Evolutionary conservation across 129 eudicot genomes (phyloP).

Genomic region (Centaurea solstitialis): DNA sequence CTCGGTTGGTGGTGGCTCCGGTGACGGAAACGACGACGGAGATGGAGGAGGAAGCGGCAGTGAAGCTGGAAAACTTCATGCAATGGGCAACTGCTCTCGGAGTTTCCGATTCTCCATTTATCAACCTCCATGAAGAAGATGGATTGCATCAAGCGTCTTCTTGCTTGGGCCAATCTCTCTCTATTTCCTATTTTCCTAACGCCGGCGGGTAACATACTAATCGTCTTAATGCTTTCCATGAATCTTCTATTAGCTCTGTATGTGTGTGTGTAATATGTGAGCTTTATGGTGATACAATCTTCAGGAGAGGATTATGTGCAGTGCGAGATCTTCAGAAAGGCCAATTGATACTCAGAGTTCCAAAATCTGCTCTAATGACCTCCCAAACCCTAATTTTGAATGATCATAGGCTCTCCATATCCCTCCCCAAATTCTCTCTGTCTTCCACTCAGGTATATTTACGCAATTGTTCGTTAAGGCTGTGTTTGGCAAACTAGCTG

Average conservation of each 20-base stretch:
- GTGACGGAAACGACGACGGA: conserved; percentile 10
- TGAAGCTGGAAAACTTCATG: conserved; percentile 45
- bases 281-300: not conserved
- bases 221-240: not conserved
- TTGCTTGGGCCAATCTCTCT: conserved; percentile 57
- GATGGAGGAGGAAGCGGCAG: conserved; percentile 49
- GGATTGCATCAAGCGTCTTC: conserved; percentile 18
- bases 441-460: conserved; percentile 70
- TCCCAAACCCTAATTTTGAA: conserved; percentile 54
- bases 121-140: not conserved
- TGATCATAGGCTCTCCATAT: conserved; percentile 43
- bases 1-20: conserved; percentile 9
- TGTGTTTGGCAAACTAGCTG: no score
- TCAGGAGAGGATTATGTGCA: conserved; percentile 94
- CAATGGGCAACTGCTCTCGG: conserved; percentile 60
- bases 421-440: conserved; percentile 39
- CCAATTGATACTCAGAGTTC: conserved; percentile 75
- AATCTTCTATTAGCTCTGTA: no score
- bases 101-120: conserved; percentile 50
- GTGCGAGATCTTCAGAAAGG: conserved; percentile 71
- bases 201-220: conserved; percentile 75
- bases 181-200: conserved; percentile 59
- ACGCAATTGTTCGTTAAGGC: not conserved
- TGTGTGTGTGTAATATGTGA: not conserved
- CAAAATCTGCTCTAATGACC: conserved; percentile 69